These are phyloP conservation scores for Ogataea hybrid DNA, from an alignment of 1,139 yeast species.

Conservation along the genomic window DNA sequence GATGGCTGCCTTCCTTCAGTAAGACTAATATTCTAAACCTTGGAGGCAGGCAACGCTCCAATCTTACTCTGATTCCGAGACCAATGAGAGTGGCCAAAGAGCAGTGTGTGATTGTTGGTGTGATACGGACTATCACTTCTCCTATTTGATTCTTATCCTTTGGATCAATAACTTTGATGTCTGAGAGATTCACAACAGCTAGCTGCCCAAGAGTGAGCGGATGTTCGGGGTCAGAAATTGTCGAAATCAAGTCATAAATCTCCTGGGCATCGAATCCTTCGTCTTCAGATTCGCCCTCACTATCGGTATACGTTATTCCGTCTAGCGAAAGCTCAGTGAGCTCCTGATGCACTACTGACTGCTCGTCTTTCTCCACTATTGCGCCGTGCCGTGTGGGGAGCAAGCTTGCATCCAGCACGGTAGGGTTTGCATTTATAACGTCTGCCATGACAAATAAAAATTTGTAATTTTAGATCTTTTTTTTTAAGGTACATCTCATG, in stretches of 20 bases:
- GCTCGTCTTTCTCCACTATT: conserved; percentile 22
- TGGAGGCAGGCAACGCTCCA: conserved; percentile 86
- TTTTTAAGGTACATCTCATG: conserved; percentile 1
- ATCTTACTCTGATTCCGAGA: conserved; percentile 85
- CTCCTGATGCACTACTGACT: conserved; percentile 16
- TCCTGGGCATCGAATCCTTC: conserved; percentile 73
- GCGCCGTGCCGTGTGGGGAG: conserved; percentile 63
- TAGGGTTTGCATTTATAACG: conserved; percentile 90
- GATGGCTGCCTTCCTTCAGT: conserved; percentile 91
- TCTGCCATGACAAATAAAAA: conserved; percentile 43
- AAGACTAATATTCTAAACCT: conserved; percentile 77
- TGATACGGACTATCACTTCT: conserved; percentile 76
- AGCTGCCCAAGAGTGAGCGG: conserved; percentile 93
- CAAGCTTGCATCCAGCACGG: conserved; percentile 69
- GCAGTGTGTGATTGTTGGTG: conserved; percentile 98
- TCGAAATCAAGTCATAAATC: conserved; percentile 70
- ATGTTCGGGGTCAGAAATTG: conserved; percentile 97
- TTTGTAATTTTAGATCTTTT: neutral
- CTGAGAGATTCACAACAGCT: conserved; percentile 85
- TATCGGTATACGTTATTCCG: conserved; percentile 13
- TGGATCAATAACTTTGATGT: conserved; percentile 66
- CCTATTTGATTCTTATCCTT: conserved; percentile 52
- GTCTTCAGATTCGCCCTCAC: conserved; percentile 16
- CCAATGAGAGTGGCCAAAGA: conserved; percentile 96
- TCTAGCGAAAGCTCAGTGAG: conserved; percentile 26